Conservation (phyloP, 169 alveolate genomes). For the Plasmodium malariae region DNA sequence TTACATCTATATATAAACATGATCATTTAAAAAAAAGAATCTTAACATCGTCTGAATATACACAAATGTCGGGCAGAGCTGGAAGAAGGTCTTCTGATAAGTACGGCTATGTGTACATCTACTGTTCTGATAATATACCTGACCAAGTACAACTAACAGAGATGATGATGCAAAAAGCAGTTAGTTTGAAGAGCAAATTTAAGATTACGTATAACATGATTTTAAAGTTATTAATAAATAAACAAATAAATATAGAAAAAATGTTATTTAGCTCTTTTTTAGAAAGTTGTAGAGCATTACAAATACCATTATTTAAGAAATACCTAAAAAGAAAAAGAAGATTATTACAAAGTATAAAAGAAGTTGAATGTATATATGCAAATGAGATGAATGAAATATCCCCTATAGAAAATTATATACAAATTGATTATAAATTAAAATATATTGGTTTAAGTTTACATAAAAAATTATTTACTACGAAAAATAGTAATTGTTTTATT, state of each 20-base stretch:
- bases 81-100: constrained; percentile 99
- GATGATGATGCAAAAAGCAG: constrained; percentile 90
- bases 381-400: constrained; percentile 22
- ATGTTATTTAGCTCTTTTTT: constrained; percentile 90
- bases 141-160: constrained; percentile 88
- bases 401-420: constrained; percentile 72
- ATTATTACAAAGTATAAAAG: constrained; percentile 64
- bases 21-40: constrained; percentile 92
- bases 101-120: constrained; percentile 95
- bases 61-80: constrained; percentile 99
- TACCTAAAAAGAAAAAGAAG: constrained; percentile 79
- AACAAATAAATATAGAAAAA: constrained; percentile 87
- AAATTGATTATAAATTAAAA: constrained; percentile 70
- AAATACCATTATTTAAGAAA: constrained; percentile 82
- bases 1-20: constrained; percentile 94
- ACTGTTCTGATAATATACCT: constrained; percentile 92
- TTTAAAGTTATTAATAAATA: constrained; percentile 88
- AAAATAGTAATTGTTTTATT: constrained; percentile 65
- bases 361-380: constrained; percentile 72
- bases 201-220: constrained; percentile 94
- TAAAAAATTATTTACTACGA: constrained; percentile 48
- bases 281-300: constrained; percentile 87
- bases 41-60: constrained; percentile 97
- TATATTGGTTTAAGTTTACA: constrained; percentile 68
- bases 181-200: constrained; percentile 92